Evolutionary conservation across 768 basidiomycete species (phyloP), one percentile per base, ranked within the genome.

Genomic region (Amanita thiersii): DNA sequence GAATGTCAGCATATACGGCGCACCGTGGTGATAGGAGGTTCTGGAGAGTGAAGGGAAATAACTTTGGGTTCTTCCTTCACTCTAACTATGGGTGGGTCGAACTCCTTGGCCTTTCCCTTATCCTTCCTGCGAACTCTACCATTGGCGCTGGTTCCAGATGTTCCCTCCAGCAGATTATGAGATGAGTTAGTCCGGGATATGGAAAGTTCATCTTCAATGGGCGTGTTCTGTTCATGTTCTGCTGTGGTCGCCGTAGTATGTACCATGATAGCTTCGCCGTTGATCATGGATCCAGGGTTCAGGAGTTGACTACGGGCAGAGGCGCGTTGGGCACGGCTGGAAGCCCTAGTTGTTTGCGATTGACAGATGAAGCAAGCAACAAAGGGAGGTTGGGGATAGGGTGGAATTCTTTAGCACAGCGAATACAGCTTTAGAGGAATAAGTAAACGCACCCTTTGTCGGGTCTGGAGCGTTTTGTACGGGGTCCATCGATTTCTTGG

Each of bases 281-380:
- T 40, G 48, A 47, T 43, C 57, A 55, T 50, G 61, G 58, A 43
- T 68, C 68, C 44, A 62, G 50, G 48, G 64, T 52, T 54, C 63
- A 62, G 44, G 64, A 55, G 41, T 50, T 82, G 65, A 58, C 70
- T 70, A 49, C 82, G 80, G 45, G 83, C 79, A 47, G 73, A 77
- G 33, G 80, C 79, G 58, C 84, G 75, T 58, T 84, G 83, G 49
- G 82, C 79, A 52, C 82, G 77, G 53, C 80, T 77, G 44, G 73
- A 69, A 48, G 70, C 63, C 57, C 73, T 59, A 59, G 81, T 81
- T 56, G 40, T 43, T 37, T 32, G 48, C 33, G 49, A 41, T 34
- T 31, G 33, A 39, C 46, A 36, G 52, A 50, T 47, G 52, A 41
- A 51, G 47, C 50, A 35, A 26, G 33, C 32, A 33, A 26, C 34